These are phyloP conservation scores for Candida jianshihensis DNA, from an alignment of 805 yeast species.

Conservation along the genomic window DNA sequence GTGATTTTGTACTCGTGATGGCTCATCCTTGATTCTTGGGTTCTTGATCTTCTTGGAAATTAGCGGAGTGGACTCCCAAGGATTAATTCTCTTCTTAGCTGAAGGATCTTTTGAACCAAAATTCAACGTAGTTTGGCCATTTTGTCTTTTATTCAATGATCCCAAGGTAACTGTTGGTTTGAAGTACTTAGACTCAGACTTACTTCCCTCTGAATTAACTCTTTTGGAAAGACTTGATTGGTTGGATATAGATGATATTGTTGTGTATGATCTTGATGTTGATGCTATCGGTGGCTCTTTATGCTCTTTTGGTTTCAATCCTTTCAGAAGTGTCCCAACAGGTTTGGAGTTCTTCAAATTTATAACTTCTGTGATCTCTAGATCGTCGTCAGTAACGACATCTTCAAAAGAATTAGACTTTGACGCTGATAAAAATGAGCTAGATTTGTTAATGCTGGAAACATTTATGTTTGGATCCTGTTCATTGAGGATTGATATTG, in stretches of 20 bases:
- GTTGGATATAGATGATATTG: not conserved
- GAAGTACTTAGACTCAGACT: not conserved
- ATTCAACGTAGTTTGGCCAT: slow-evolving; percentile 1
- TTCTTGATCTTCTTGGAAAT: slow-evolving; percentile 5
- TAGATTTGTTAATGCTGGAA: not conserved
- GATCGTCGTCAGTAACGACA: slow-evolving; percentile 2
- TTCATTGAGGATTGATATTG: slow-evolving; percentile 1
- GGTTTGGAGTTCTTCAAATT: slow-evolving; percentile 13
- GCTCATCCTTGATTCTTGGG: slow-evolving; percentile 8
- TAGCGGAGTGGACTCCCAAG: slow-evolving; percentile 1
- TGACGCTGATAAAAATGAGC: not conserved
- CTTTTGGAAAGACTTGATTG: not conserved
- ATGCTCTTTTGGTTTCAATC: not conserved
- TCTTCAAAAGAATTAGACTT: slow-evolving; percentile 1
- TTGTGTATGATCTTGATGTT: not conserved
- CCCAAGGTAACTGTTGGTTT: slow-evolving; percentile 1
- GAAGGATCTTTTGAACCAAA: not conserved
- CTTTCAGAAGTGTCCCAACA: slow-evolving; percentile 4
- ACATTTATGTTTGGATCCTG: not conserved
- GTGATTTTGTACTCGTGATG: not conserved
- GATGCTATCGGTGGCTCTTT: not conserved
- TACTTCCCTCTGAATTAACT: not conserved
- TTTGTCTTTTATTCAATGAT: not conserved
- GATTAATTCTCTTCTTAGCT: slow-evolving; percentile 2
- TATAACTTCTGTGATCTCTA: slow-evolving; percentile 1